A percentile compares a stretch with the other conserved stretches of the same genome.
phyloP scores from a whole-genome alignment of 2,329 filamentous ascomycete genomes.

The Pseudocercospora musae region DNA sequence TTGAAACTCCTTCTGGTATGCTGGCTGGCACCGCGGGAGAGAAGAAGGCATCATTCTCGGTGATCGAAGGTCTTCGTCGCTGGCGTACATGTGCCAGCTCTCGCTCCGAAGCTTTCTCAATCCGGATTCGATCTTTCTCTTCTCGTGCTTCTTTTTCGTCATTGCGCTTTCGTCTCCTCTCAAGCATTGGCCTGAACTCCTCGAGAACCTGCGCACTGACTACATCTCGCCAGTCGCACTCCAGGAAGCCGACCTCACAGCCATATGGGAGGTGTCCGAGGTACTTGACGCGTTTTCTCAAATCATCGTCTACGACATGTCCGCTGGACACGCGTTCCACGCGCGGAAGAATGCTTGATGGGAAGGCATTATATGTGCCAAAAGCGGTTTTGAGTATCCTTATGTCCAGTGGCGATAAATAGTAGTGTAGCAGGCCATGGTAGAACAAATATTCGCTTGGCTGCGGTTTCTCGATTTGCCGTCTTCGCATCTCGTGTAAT shows the following conservation, averaged over 20 bases:
- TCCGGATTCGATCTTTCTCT: slow-evolving; percentile 77
- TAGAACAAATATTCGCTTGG: slow-evolving; percentile 77
- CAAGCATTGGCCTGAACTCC: slow-evolving; percentile 72
- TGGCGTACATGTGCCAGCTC: slow-evolving; percentile 63
- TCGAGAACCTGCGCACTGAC: slow-evolving; percentile 72
- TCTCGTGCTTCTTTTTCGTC: slow-evolving; percentile 80
- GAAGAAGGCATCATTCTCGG: slow-evolving; percentile 39
- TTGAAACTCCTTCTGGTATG: slow-evolving; percentile 23
- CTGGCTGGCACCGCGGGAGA: slow-evolving; percentile 26
- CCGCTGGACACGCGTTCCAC: slow-evolving; percentile 88
- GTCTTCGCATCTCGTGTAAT: slow-evolving; percentile 45
- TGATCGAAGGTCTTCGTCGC: slow-evolving; percentile 55
- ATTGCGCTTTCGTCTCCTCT: slow-evolving; percentile 70
- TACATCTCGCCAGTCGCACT: slow-evolving; percentile 93
- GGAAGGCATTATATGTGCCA: slow-evolving; percentile 76
- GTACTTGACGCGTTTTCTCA: slow-evolving; percentile 82
- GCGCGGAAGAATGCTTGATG: slow-evolving; percentile 78
- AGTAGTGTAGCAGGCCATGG: slow-evolving; percentile 80
- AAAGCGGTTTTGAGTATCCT: slow-evolving; percentile 88
- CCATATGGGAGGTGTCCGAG: slow-evolving; percentile 81
- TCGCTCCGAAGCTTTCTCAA: slow-evolving; percentile 74
- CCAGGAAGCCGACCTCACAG: slow-evolving; percentile 86
- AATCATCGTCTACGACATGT: slow-evolving; percentile 78
- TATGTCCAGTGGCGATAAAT: slow-evolving; percentile 86
- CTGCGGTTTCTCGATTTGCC: slow-evolving; percentile 44